These are phyloP conservation scores for Cladosporium austrohemisphaericum DNA, from an alignment of 2,329 filamentous ascomycete species.

Conservation along the genomic window DNA sequence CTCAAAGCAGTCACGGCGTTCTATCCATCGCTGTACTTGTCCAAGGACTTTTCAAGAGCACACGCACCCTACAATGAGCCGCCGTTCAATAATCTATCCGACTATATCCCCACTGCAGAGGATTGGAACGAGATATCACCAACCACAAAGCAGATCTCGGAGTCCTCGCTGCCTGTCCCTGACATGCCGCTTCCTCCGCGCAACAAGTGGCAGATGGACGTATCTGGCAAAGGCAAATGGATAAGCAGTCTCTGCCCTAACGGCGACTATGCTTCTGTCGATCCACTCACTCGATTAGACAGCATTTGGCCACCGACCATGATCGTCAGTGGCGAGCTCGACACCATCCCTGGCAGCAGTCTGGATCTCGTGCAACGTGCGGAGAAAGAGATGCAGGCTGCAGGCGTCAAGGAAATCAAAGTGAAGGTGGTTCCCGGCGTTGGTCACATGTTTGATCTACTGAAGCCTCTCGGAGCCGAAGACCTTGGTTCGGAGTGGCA, in stretches of 20 bases:
- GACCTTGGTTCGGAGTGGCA: slow-evolving; percentile 20
- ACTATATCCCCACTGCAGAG: slow-evolving; percentile 17
- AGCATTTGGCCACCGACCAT: slow-evolving; percentile 20
- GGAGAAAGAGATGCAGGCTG: slow-evolving; percentile 17
- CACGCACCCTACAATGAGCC: slow-evolving; percentile 19
- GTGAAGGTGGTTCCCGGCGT: slow-evolving; percentile 19
- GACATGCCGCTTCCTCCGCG: slow-evolving; percentile 18
- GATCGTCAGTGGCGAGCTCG: slow-evolving; percentile 21
- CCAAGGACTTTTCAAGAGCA: slow-evolving; percentile 14
- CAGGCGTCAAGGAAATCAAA: slow-evolving; percentile 18
- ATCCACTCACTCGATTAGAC: slow-evolving; percentile 21
- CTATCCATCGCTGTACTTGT: slow-evolving; percentile 20
- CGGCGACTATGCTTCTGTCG: slow-evolving; percentile 18
- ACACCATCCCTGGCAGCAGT: slow-evolving; percentile 20
- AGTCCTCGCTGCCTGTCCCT: slow-evolving; percentile 14
- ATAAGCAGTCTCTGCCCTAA: slow-evolving; percentile 19
- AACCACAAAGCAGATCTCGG: slow-evolving; percentile 17
- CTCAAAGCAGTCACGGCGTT: slow-evolving; percentile 22
- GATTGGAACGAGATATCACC: slow-evolving; percentile 21
- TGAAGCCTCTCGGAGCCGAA: slow-evolving; percentile 17
- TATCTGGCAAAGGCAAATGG: slow-evolving; percentile 22
- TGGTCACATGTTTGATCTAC: slow-evolving; percentile 23
- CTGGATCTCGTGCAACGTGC: slow-evolving; percentile 18
- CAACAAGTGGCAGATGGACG: slow-evolving; percentile 19
- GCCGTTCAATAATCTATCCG: slow-evolving; percentile 20